Conservation (phyloP, 2,329 filamentous ascomycete genomes). For the Colletotrichum chrysophilum region DNA sequence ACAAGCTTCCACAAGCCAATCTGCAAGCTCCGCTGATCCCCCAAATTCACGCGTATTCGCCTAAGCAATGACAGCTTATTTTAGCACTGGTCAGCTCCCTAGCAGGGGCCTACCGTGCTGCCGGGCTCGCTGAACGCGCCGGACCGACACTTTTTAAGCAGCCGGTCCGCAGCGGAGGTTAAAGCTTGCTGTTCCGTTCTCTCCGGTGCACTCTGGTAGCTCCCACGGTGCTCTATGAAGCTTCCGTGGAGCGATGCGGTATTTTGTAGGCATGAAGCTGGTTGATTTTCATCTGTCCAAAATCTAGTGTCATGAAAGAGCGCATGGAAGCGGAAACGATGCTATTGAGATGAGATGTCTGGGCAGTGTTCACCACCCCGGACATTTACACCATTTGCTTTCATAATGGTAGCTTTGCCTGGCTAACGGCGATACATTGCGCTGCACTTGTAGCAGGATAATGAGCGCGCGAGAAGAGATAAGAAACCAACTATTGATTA, state of each 20-base stretch:
- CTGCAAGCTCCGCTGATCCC: not conserved
- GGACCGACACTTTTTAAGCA: not conserved
- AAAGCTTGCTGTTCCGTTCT: not conserved
- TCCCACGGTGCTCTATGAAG: not conserved
- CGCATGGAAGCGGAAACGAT: not conserved
- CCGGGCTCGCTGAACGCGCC: not conserved
- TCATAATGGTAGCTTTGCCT: rapidly evolving
- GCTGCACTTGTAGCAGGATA: not conserved
- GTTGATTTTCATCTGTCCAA: not conserved
- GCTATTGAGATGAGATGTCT: not conserved
- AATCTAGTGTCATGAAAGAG: not conserved
- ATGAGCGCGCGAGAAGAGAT: not conserved
- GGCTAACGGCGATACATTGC: rapidly evolving
- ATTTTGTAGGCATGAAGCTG: not conserved
- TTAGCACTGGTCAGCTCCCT: not conserved
- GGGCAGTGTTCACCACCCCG: not conserved
- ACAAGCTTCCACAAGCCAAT: rapidly evolving
- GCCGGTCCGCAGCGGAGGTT: not conserved
- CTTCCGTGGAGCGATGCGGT: not conserved
- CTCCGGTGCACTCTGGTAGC: not conserved
- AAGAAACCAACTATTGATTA: not conserved
- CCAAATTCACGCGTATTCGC: not conserved
- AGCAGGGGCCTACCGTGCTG: not conserved
- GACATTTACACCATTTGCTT: not conserved
- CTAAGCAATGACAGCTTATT: not conserved